Conservation (phyloP, 345 rosid genomes). For the Eucalyptus camaldulensis region DNA sequence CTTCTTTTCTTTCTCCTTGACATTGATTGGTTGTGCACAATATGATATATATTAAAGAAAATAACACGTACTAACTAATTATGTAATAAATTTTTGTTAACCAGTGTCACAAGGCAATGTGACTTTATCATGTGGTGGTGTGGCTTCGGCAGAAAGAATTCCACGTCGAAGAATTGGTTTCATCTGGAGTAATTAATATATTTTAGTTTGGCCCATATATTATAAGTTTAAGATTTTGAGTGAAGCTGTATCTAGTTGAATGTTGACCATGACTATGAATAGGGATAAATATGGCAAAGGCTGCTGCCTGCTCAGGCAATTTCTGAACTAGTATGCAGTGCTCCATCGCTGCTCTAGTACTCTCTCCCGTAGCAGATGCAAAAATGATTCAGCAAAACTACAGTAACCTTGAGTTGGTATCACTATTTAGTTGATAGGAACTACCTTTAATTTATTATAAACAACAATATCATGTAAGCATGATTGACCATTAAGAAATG, state of each 20-base stretch:
- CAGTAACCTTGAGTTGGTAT: neutral
- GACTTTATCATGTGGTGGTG: neutral
- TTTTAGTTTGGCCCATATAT: neutral
- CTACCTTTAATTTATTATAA: neutral
- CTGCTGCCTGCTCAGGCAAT: neutral
- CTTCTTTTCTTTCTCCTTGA: no score
- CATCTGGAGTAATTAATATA: no score
- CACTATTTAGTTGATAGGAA: neutral
- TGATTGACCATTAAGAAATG: neutral
- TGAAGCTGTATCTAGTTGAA: no score
- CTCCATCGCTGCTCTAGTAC: neutral
- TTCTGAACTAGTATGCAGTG: neutral
- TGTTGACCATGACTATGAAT: no score
- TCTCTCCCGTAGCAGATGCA: neutral
- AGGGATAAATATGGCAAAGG: neutral
- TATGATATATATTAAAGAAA: neutral
- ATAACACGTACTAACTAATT: neutral
- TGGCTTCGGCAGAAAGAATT: no score
- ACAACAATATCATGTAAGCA: neutral
- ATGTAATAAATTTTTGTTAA: neutral
- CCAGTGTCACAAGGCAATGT: neutral
- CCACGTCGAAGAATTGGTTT: no score
- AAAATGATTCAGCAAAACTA: neutral
- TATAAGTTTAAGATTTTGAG: neutral
- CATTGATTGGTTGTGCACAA: neutral